These are phyloP conservation scores for Beauveria asiatica DNA, from an alignment of 2,329 filamentous ascomycete species.

Conservation along the genomic window DNA sequence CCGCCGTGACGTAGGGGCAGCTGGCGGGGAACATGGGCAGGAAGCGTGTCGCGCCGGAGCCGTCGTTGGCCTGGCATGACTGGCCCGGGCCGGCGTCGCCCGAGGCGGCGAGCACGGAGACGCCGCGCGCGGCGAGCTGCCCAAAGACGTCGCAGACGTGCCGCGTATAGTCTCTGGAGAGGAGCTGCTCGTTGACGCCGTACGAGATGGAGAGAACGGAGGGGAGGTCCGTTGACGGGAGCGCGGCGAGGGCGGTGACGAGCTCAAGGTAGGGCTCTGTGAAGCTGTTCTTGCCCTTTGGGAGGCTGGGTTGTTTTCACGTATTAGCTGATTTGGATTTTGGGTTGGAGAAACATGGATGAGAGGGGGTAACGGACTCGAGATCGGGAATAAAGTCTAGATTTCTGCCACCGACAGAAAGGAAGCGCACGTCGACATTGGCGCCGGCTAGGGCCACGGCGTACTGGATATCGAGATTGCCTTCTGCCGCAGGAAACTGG, in stretches of 20 bases:
- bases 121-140: constrained; percentile 56
- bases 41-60: constrained; percentile 25
- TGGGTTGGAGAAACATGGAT: not conserved
- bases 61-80: constrained; percentile 30
- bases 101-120: constrained; percentile 56
- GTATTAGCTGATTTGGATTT: not conserved
- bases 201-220: constrained; percentile 62
- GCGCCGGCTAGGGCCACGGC: constrained; percentile 26
- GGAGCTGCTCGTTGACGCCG: constrained; percentile 57
- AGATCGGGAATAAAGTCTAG: constrained; percentile 24
- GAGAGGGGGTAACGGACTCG: constrained; percentile 22
- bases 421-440: constrained; percentile 26
- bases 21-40: constrained; percentile 27
- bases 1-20: constrained; percentile 54
- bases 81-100: constrained; percentile 43
- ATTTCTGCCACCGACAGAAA: constrained; percentile 24
- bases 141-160: constrained; percentile 48
- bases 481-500: constrained; percentile 25
- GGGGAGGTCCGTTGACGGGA: constrained; percentile 47
- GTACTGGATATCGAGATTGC: constrained; percentile 31
- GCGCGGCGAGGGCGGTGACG: constrained; percentile 48
- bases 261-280: constrained; percentile 63
- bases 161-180: constrained; percentile 49
- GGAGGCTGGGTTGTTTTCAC: constrained; percentile 10
- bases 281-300: constrained; percentile 19